Evolutionary conservation across 305 asterid species (phyloP).

Genomic region (Fraxinus sp.): DNA sequence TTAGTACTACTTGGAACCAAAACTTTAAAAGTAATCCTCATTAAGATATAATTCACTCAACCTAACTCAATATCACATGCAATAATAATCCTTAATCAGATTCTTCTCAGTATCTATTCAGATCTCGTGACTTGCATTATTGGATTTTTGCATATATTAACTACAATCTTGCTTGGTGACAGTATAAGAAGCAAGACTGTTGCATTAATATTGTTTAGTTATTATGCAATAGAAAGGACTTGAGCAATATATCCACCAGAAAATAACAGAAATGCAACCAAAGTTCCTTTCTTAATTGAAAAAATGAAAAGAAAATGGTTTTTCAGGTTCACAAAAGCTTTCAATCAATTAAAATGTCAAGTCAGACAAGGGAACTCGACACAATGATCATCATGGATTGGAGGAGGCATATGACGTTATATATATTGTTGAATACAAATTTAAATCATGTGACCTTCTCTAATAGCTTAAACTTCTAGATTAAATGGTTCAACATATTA

Average conservation of each 20-base stretch:
- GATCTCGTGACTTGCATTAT: not conserved
- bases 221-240: not conserved
- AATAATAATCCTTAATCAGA: not conserved
- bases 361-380: not conserved
- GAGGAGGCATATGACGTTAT: not conserved
- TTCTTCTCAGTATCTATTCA: not conserved
- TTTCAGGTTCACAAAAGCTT: not conserved
- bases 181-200: not conserved
- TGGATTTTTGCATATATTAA: not conserved
- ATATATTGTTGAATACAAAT: not conserved
- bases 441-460: not conserved
- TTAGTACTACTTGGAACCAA: not conserved
- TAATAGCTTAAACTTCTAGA: not conserved
- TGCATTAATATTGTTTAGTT: not conserved
- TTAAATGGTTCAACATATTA: not conserved
- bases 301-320: not conserved
- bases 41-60: not conserved
- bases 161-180: not conserved
- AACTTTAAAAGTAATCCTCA: not conserved
- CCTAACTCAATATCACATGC: not conserved
- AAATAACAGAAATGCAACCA: not conserved
- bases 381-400: not conserved
- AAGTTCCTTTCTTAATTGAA: not conserved
- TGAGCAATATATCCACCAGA: not conserved
- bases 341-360: not conserved